Evolutionary conservation across 225 moss, liverwort and hornwort species (phyloP), one percentile per base, ranked within the genome.

Genomic region (Pseudisothecium myosuroides): DNA sequence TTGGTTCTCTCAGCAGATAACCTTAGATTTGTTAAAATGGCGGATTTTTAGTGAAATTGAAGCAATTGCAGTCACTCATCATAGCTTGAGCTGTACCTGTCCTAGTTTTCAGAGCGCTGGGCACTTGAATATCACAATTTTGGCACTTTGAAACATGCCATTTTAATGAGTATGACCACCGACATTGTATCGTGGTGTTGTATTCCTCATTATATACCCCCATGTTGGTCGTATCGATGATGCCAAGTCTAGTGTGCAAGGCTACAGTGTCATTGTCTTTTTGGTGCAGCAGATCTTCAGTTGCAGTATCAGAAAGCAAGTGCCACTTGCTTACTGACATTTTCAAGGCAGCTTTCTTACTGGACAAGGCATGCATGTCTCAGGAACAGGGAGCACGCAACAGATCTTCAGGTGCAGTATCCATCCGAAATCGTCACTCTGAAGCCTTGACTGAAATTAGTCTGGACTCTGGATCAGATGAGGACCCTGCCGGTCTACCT

Each of bases 331-430:
- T 54, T 52, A 54, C 83, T 68, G 49, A 83, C 54, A 65, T 28
- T 50, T 52, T 77, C 16, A 85, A 85, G 86, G 68, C 77, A 79
- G 60, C 79, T 24, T 87, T 66, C 84, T 84, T 74, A 92, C 86
- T 62, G 86, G 49, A 39, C 68, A 68, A 54, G 39, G 39, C 37
- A 76, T 75, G 28, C 68, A 68, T 83, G 62, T 84, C 83, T 81
- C 92, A 94, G 93, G 94, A 92, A 69, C 92, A 94, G 66, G 94
- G 91, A 91, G 91, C 91, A 63, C 92, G 83, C 64, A 89, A 85
- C 64, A 91, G 92, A 87, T 86, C 81, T 69, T 58, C 87, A 61
- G 90, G 90, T 43, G 75, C 76, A 59, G 91, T 81, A 37, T 86
- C 89, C 62, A 43, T 45, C 47, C 86, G 58, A 83, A 83, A 78